Evolutionary conservation across 2,329 filamentous ascomycete species (phyloP).

Genomic region (Paraphoma sp.): DNA sequence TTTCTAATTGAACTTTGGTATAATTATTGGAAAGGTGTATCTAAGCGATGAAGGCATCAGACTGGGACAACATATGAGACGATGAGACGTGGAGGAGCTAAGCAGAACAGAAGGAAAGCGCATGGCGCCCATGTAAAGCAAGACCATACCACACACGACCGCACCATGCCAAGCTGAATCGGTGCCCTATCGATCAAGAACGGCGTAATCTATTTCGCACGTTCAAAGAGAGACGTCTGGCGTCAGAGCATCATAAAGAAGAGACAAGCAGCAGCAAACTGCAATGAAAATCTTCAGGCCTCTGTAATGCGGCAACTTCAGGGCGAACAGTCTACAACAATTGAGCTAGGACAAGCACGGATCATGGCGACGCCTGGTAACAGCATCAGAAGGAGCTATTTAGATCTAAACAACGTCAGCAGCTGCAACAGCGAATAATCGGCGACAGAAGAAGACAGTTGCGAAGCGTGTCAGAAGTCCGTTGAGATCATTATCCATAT

Average conservation of each 20-base stretch:
- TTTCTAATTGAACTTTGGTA: not conserved
- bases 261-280: too few species aligned
- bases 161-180: too few species aligned
- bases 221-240: too few species aligned
- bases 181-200: too few species aligned
- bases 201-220: too few species aligned
- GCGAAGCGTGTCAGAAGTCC: conserved; percentile 41
- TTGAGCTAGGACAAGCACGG: too few species aligned
- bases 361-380: too few species aligned
- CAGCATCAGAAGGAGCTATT: not conserved
- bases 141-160: too few species aligned
- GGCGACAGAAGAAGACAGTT: conserved; percentile 4
- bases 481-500: conserved; percentile 45
- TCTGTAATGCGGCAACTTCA: too few species aligned
- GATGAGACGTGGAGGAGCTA: not conserved
- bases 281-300: too few species aligned
- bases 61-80: not conserved
- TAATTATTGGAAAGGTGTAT: not conserved
- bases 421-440: not conserved
- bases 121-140: not conserved
- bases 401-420: not conserved
- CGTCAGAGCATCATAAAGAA: too few species aligned
- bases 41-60: not conserved
- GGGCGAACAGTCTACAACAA: too few species aligned
- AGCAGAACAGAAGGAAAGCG: not conserved